These are phyloP conservation scores for Malus fusca DNA, from an alignment of 306 rosid genomes.

Conservation along the genomic window DNA sequence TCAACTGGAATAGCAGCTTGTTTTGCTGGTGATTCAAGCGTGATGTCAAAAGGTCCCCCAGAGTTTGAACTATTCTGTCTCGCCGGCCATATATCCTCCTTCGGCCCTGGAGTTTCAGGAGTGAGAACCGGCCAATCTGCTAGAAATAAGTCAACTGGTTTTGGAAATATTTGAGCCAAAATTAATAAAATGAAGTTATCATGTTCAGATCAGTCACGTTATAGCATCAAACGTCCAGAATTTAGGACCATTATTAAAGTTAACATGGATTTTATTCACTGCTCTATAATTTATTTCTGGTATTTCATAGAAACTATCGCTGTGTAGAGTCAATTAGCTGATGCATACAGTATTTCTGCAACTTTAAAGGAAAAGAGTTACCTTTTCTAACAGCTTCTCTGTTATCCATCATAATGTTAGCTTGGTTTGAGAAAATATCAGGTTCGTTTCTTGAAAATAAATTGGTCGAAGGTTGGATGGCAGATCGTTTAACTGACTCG, in stretches of 20 bases:
- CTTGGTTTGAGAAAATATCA: constrained; percentile 67
- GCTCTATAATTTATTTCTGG: not conserved
- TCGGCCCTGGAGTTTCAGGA: constrained; percentile 98
- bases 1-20: constrained; percentile 48
- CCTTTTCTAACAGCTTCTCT: constrained; percentile 79
- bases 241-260: not conserved
- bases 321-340: too few species aligned
- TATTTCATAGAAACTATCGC: too few species aligned
- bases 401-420: constrained; percentile 61
- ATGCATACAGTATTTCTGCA: not conserved
- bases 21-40: constrained; percentile 72
- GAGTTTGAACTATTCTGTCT: constrained; percentile 87
- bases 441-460: constrained; percentile 82
- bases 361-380: constrained; percentile 28
- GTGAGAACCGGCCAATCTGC: constrained; percentile 70
- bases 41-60: constrained; percentile 66
- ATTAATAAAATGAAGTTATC: not conserved
- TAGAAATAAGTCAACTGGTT: constrained; percentile 75
- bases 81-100: constrained; percentile 91
- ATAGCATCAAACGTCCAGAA: not conserved
- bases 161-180: constrained; percentile 47
- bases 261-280: not conserved
- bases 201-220: constrained; percentile 1
- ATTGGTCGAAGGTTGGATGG: constrained; percentile 78
- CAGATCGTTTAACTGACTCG: constrained; percentile 66